phyloP scores from a whole-genome alignment of 2,329 filamentous ascomycete genomes.

The Claviceps sp. region DNA sequence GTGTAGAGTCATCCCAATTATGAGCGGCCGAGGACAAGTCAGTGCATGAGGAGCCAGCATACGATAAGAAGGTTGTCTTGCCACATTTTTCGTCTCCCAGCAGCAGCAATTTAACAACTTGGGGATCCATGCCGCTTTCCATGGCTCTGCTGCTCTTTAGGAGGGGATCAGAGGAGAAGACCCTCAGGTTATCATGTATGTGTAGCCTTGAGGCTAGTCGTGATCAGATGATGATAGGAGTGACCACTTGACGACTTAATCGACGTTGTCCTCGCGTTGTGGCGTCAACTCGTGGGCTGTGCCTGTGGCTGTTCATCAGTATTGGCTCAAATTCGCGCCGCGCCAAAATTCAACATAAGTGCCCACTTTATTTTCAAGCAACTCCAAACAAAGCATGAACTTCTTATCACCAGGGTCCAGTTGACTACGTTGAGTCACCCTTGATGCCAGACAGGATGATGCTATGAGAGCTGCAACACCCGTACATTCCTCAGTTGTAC shows the following conservation, averaged over 20 bases:
- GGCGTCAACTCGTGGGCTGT: no score
- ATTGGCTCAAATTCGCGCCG: no score
- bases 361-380: background rate
- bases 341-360: background rate
- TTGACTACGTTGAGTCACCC: background rate
- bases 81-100: conserved; percentile 47
- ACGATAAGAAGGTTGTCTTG: conserved; percentile 51
- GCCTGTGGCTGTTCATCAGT: no score
- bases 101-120: conserved; percentile 39
- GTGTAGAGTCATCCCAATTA: background rate
- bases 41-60: conserved; percentile 16
- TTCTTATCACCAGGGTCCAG: background rate
- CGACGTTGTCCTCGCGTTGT: no score
- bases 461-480: conserved; percentile 1
- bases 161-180: no score
- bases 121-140: conserved; percentile 27
- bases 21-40: background rate
- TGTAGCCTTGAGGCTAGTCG: background rate
- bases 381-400: no score
- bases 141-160: background rate
- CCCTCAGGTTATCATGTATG: no score
- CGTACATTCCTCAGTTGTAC: conserved; percentile 16
- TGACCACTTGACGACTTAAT: no score
- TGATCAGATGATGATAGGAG: no score
- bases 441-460: background rate